phyloP scores from a whole-genome alignment of 1,284 basidiomycete genomes.

The Grifola frondosa region DNA sequence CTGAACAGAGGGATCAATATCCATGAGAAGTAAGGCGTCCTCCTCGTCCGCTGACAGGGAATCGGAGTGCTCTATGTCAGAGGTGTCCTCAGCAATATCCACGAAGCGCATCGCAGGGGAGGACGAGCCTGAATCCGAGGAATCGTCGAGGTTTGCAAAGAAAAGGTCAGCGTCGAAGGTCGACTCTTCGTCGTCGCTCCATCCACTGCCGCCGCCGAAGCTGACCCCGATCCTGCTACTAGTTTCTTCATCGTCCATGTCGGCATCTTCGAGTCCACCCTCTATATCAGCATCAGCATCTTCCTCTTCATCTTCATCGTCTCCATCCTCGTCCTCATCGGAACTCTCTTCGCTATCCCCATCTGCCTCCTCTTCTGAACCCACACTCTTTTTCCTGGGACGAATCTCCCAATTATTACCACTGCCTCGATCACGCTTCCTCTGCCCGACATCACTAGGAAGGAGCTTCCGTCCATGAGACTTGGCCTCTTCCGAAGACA shows the following conservation, averaged over 20 bases:
- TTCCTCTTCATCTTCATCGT: conserved; percentile 50
- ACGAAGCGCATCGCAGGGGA: conserved; percentile 34
- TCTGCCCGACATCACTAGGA: conserved; percentile 38
- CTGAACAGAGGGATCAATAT: conserved; percentile 30
- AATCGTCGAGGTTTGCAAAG: conserved; percentile 62
- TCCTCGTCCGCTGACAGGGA: conserved; percentile 31
- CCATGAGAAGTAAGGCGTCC: conserved; percentile 31
- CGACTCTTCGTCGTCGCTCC: conserved; percentile 68
- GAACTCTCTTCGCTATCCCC: conserved; percentile 35
- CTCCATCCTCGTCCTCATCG: conserved; percentile 46
- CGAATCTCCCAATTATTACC: conserved; percentile 67
- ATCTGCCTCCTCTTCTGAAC: conserved; percentile 46
- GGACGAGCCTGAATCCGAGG: conserved; percentile 45
- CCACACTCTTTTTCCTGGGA: conserved; percentile 66
- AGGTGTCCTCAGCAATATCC: conserved; percentile 31
- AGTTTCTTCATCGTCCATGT: conserved; percentile 38
- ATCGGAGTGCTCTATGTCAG: conserved; percentile 23
- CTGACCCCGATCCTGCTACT: conserved; percentile 37
- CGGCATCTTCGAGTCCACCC: conserved; percentile 44
- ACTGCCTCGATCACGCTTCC: conserved; percentile 38
- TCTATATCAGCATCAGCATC: conserved; percentile 38
- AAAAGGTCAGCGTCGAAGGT: conserved; percentile 78
- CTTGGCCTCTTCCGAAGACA: conserved; percentile 45
- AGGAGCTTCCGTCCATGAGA: conserved; percentile 17
- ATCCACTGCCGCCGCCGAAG: conserved; percentile 62